Percentiles rank a stretch among this genome's conserved stretches.
Conservation (phyloP, 345 rosid genomes). For the Ceriops decandra region DNA sequence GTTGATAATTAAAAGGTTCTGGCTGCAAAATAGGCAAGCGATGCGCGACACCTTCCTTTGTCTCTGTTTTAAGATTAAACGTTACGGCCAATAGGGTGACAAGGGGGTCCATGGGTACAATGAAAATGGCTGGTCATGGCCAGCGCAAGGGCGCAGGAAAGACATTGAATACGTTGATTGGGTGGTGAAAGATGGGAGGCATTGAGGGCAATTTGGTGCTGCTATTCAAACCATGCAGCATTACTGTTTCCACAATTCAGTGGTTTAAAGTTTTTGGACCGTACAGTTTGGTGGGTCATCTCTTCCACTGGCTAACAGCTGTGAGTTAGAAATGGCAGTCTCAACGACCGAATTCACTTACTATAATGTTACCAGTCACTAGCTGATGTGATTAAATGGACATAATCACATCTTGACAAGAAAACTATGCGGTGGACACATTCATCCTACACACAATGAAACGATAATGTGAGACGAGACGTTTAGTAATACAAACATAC, state of each 20-base stretch:
- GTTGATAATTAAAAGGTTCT: no score
- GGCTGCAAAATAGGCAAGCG: no score
- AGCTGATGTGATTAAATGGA: constrained; percentile 15
- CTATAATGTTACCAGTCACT: constrained; percentile 11
- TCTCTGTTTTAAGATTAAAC: no score
- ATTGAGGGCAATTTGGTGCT: background rate
- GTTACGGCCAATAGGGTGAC: background rate
- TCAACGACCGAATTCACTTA: constrained; percentile 19
- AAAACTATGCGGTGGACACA: background rate
- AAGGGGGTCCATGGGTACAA: no score
- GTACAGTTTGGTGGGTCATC: background rate
- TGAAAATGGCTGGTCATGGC: constrained; percentile 1
- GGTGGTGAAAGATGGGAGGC: background rate
- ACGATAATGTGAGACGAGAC: no score
- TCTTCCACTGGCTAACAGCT: constrained; percentile 17
- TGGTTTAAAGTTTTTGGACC: background rate
- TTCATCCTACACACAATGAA: background rate
- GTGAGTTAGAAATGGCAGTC: constrained; percentile 7
- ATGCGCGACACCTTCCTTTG: no score
- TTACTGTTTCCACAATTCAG: background rate
- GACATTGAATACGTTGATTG: background rate
- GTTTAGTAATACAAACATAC: no score
- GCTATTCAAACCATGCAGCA: background rate
- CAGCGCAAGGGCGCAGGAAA: no score
- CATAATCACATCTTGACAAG: background rate